These are phyloP conservation scores for Berkeleyomyces basicola DNA, from an alignment of 2,329 filamentous ascomycete genomes.

Conservation along the genomic window DNA sequence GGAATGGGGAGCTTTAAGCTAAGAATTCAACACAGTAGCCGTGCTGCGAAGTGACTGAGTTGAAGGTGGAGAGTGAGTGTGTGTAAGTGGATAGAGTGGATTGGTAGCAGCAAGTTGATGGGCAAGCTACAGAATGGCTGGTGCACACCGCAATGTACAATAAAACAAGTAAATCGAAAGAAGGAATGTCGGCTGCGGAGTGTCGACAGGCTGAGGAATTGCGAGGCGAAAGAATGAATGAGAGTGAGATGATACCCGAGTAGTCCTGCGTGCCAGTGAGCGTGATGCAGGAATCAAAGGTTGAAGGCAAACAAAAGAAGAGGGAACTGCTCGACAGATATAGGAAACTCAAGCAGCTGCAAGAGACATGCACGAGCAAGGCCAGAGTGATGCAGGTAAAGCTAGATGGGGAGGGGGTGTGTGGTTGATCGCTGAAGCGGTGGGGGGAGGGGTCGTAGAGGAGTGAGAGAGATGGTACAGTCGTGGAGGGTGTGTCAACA, in stretches of 20 bases:
- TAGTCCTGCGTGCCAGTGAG: constrained; percentile 8
- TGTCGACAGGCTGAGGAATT: background rate
- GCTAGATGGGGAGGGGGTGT: background rate
- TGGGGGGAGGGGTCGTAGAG: background rate
- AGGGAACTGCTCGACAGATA: constrained; percentile 6
- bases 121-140: background rate
- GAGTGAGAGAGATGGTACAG: background rate
- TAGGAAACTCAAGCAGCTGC: constrained; percentile 1
- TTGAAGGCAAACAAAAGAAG: background rate
- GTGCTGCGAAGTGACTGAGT: background rate
- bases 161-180: constrained; percentile 1
- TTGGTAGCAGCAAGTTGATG: background rate
- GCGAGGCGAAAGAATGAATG: constrained; percentile 7
- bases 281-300: constrained; percentile 3
- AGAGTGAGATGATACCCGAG: constrained; percentile 4
- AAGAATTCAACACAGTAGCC: background rate
- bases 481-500: background rate
- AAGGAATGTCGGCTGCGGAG: constrained; percentile 4
- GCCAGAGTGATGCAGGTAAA: background rate
- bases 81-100: background rate
- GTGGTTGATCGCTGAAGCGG: background rate
- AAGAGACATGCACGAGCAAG: background rate
- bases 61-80: background rate
- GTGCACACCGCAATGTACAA: background rate
- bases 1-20: constrained; percentile 1